These are phyloP conservation scores for Alternaria infectoria DNA, from an alignment of 2,329 filamentous ascomycete species.

Conservation along the genomic window DNA sequence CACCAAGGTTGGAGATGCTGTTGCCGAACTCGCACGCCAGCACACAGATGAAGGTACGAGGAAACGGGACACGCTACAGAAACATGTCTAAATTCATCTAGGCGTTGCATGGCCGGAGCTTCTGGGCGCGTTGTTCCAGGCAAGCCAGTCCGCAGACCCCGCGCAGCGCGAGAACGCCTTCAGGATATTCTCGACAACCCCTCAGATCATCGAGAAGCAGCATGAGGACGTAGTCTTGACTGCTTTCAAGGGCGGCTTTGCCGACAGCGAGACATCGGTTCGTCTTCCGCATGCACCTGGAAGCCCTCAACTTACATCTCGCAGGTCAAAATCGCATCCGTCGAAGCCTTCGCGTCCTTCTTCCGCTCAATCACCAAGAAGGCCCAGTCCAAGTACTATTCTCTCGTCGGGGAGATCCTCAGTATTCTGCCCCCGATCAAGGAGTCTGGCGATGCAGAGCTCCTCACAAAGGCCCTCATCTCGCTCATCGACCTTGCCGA, in stretches of 20 bases:
- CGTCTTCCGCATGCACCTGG: conserved; percentile 5
- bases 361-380: conserved; percentile 92
- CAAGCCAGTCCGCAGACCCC: conserved; percentile 83
- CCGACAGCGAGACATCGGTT: conserved; percentile 82
- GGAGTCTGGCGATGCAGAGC: conserved; percentile 86
- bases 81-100: conserved; percentile 47
- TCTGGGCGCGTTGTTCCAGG: conserved; percentile 81
- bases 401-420: conserved; percentile 85
- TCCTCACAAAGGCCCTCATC: conserved; percentile 86
- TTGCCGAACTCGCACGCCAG: conserved; percentile 92
- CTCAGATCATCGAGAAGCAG: conserved; percentile 93
- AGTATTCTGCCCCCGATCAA: conserved; percentile 95
- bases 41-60: conserved; percentile 87
- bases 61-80: neutral
- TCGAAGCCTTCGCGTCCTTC: conserved; percentile 96
- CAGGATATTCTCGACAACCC: conserved; percentile 93
- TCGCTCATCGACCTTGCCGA: conserved; percentile 94
- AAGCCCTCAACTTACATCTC: conserved; percentile 13
- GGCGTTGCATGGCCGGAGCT: conserved; percentile 90
- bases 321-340: conserved; percentile 87
- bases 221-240: conserved; percentile 88
- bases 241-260: conserved; percentile 91
- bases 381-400: conserved; percentile 84
- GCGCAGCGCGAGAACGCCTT: conserved; percentile 91
- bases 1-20: conserved; percentile 97